These are phyloP conservation scores for Saksenaea vasiformis DNA, from an alignment of 371 early-diverging fungal species.

Conservation along the genomic window DNA sequence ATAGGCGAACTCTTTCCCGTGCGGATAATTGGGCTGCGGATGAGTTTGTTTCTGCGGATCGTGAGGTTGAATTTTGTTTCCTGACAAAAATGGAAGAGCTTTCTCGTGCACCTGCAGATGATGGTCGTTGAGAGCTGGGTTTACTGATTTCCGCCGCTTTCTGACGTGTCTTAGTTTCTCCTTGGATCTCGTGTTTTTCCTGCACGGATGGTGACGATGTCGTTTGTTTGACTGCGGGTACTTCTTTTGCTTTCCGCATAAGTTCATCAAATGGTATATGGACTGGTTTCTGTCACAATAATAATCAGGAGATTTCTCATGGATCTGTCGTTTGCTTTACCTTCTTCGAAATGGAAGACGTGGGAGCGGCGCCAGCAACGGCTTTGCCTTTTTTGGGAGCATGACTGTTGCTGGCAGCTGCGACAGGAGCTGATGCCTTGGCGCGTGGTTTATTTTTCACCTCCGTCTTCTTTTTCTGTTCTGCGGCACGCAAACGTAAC, in stretches of 20 bases:
- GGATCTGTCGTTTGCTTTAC: background rate
- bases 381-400: background rate
- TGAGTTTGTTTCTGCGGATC: background rate
- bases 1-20: constrained; percentile 13
- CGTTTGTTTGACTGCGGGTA: constrained; percentile 14
- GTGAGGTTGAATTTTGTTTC: background rate
- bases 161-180: constrained; percentile 11
- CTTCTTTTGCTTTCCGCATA: constrained; percentile 37
- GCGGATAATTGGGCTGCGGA: constrained; percentile 10
- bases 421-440: background rate
- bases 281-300: constrained; percentile 26
- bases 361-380: background rate
- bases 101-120: constrained; percentile 23
- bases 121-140: background rate
- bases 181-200: constrained; percentile 8
- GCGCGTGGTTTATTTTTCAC: background rate
- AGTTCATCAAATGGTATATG: constrained; percentile 40
- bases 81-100: constrained; percentile 1
- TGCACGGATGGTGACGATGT: background rate
- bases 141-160: constrained; percentile 1
- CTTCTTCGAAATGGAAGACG: background rate
- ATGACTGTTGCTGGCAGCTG: background rate
- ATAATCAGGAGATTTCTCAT: background rate
- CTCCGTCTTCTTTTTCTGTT: background rate
- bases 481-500: background rate